Evolutionary conservation across 2,329 filamentous ascomycete genomes (phyloP), one percentile per base, ranked within the genome.

Genomic region (Ascosphaera pollenicola): DNA sequence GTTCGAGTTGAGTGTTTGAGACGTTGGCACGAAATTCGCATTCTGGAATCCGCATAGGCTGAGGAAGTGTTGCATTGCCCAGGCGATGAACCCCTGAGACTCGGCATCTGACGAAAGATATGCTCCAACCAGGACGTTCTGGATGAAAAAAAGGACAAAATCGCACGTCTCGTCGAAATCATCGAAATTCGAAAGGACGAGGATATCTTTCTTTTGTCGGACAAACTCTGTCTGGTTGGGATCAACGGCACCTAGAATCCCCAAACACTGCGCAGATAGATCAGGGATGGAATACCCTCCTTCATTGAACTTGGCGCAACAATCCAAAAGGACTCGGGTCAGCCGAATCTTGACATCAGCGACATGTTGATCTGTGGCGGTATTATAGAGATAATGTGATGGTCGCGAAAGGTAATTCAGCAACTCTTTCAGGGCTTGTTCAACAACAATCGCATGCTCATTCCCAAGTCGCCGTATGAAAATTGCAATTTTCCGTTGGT

Each of bases 81-180:
- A 98, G 1, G 87, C 87, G 15, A 99, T 66, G 52, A 91, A 93
- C 0, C 84, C 85, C 55, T 95, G 89, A 4, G 84, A 69, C 46
- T 74, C 76, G 2, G 84, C 79, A 53, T 94, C 91, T 0, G 79
- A 89, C 1, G 87, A 92, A 35, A 92, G 64, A 51, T 98, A 99
- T 1, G 85, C 78, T 43, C 85, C 84, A 18, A 95, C 83, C 8
- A 98, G 63, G 6, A 93, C 78, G 51, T 91, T 70, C 49, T 93
- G 78, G 13, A 99, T 65, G 36, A 93, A 66, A 49, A 85, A 84
- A 32, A 89, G 65, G 6, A 83, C 73, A 55, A 95, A 99, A 44
- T 89, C 75, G 13, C 82, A 76, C 1, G 77, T 80, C 54, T 99
- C 87, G 38, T 72, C 70, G 13, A 71, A 66, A 36, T 71, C 69